Conservation (phyloP, 1,284 basidiomycete species). For the Tilletia indica region DNA sequence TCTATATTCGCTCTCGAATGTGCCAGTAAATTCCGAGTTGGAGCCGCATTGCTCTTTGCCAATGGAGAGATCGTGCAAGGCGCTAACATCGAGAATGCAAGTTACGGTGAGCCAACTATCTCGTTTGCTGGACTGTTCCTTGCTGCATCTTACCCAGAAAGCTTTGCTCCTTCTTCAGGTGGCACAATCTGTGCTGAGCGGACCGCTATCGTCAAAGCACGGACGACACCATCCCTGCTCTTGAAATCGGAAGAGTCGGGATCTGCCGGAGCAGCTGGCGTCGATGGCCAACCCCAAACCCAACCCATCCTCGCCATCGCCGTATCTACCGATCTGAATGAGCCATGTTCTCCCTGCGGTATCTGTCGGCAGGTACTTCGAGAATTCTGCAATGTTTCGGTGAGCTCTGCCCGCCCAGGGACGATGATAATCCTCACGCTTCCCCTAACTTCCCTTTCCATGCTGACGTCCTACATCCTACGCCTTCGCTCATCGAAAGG, state of each 20-base stretch:
- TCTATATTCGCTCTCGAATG: no score
- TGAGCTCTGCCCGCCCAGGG: background rate
- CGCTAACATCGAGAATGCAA: conserved; percentile 85
- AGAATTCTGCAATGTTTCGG: conserved; percentile 69
- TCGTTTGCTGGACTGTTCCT: background rate
- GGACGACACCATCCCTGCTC: conserved; percentile 29
- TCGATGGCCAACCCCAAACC: background rate
- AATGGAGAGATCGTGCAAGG: conserved; percentile 75
- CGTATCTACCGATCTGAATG: conserved; percentile 38
- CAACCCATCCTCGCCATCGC: conserved; percentile 29
- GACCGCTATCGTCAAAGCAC: conserved; percentile 43
- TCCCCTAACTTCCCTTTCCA: no score
- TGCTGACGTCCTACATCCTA: no score
- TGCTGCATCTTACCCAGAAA: background rate
- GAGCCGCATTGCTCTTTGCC: conserved; percentile 72
- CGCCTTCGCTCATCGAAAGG: conserved; percentile 51
- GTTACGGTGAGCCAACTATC: conserved; percentile 66
- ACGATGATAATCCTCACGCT: no score
- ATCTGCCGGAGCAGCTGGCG: conserved; percentile 11
- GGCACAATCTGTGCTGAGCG: conserved; percentile 53
- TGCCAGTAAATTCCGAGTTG: conserved; percentile 79
- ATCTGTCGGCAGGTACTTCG: conserved; percentile 86
- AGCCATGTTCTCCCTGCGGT: conserved; percentile 65
- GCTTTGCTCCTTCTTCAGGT: conserved; percentile 15
- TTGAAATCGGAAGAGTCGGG: conserved; percentile 21